Base-by-base conservation (phyloP, 1,284 basidiomycete species). In the Apiotrichum akiyoshidainum region DNA sequence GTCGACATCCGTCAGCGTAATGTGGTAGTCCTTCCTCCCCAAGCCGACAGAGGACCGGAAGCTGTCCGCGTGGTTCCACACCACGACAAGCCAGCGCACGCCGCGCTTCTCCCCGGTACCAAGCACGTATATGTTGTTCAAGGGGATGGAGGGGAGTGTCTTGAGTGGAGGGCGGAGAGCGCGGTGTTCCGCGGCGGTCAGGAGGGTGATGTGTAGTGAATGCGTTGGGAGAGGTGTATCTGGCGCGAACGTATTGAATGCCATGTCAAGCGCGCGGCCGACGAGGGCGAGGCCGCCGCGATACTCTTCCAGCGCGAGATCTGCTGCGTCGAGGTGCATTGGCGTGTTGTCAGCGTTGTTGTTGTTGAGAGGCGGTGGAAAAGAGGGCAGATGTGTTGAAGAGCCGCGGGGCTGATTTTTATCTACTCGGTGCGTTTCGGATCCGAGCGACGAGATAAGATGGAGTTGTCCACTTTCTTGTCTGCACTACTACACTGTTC, bases 41-140 rank as follows among this genome's bases (percentile, higher is more conserved):
- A 85, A 76, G 2, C 82, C 82, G 12, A 81, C 69, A 34, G 76
- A 73, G 64, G 80, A 82, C 1, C 84, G 80, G 37, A 82, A 68
- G 22, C 76, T 74, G 61, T 85, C 82, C 7, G 81, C 83, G 13
- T 80, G 79, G 45, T 82, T 82, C 83, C 84, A 85, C 4, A 85
- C 75, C n/a, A 84, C 72, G 11, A 83, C 80, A 14, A 82, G 75
- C 66, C 82, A 85, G 14, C 14, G 12, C 12, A 21, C 39, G 16
- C 21, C 17, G 37, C 13, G 21, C 12, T 21, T 17, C 11, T 17
- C 9, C 21, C n/a, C 45, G 19, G 10, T 26, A 2, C 45, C 49
- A 19, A 56, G 37, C 16, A 49, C 54, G 51, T 56, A 60, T n/a
- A 60, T 40, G 48, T 55, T 13, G 41, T 19, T 21, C n/a, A 46